A percentile compares a stretch with the other conserved stretches of the same genome.
Evolutionary conservation across 2,329 filamentous ascomycete species (phyloP).

Genomic region (Neonectria ditissima): DNA sequence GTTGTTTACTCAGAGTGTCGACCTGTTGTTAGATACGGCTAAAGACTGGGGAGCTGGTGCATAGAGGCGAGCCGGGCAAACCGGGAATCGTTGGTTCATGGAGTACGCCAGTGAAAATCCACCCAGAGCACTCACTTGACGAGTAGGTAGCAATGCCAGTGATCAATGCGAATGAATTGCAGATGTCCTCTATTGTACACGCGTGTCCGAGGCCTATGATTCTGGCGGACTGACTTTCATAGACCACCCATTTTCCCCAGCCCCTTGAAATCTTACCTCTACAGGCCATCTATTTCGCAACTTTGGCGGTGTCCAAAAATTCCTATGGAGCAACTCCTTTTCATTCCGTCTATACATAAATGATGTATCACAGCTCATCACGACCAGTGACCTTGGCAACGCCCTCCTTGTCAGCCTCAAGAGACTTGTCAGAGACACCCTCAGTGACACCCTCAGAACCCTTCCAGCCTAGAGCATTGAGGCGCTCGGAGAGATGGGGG

Average conservation of each 20-base stretch:
- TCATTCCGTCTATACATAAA: slow-evolving; percentile 12
- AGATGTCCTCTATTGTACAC: slow-evolving; percentile 39
- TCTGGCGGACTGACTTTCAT: slow-evolving; percentile 24
- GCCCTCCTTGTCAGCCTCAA: slow-evolving; percentile 51
- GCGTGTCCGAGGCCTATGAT: slow-evolving; percentile 31
- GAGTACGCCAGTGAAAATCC: background rate
- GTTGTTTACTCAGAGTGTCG: slow-evolving; percentile 1
- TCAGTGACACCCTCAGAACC: slow-evolving; percentile 63
- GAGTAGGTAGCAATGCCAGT: slow-evolving; percentile 38
- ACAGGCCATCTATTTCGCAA: background rate
- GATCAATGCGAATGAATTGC: slow-evolving; percentile 29
- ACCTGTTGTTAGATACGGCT: slow-evolving; percentile 14
- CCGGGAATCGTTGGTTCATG: slow-evolving; percentile 2
- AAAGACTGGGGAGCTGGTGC: slow-evolving; percentile 10
- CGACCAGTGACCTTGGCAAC: slow-evolving; percentile 79
- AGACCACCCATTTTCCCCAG: slow-evolving; percentile 5
- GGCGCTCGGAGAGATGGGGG: slow-evolving; percentile 91
- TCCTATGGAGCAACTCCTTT: background rate
- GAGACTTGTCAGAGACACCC: slow-evolving; percentile 53
- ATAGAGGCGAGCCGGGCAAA: slow-evolving; percentile 17
- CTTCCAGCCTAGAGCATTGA: slow-evolving; percentile 91
- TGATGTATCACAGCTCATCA: slow-evolving; percentile 71
- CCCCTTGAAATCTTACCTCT: slow-evolving; percentile 8
- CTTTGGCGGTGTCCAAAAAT: slow-evolving; percentile 1
- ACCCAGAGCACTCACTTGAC: slow-evolving; percentile 20